Base-by-base conservation (phyloP, 768 basidiomycete genomes). In the Tulasnella sp. region DNA sequence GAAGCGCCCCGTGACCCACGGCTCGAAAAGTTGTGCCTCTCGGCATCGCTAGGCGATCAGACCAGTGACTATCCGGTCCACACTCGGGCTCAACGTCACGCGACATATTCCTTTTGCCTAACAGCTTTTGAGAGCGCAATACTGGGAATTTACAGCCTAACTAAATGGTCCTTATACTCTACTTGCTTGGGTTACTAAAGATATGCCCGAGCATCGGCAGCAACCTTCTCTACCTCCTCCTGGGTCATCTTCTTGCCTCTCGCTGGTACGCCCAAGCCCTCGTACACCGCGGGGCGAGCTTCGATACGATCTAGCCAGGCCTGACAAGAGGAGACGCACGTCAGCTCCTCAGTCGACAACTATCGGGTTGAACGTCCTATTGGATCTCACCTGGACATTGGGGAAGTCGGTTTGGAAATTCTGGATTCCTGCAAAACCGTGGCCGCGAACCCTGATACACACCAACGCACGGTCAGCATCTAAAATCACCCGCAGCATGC, bases 371-470 rank as follows among this genome's bases (percentile, higher is more conserved):
- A 80, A 81, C 12, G 31, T 31, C 76, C 39, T 17, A 42, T 29
- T 34, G 67, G 34, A 6, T 37, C 79, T 2, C 71, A 81, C 90
- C 85, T 89, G 88, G 74, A 93, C 81, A 79, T 85, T 83, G 0
- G 93, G 92, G 85, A 86, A 92, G 45, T 87, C 86, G 17, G 15
- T 6, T 68, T 90, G 88, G 71, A 93, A 82, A 36, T 81, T 86
- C 54, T 89, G 86, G 40, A 91, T 83, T 9, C 88, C 90, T 2
- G 88, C 83, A 77, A 80, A 84, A 9, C 78, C 73, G 79, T 81
- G 76, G 9, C 49, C 78, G 88, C 85, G 82, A 68, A 94, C 85
- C 92, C 91, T 92, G 45, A 42, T 64, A 15, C 49, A 31, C 12
- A n/a, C 29, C 9, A n/a, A 12, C 19, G 8, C n/a, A 17, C 19